Base-by-base conservation (phyloP, 1,284 basidiomycete species). In the Vanrija pseudolonga region DNA sequence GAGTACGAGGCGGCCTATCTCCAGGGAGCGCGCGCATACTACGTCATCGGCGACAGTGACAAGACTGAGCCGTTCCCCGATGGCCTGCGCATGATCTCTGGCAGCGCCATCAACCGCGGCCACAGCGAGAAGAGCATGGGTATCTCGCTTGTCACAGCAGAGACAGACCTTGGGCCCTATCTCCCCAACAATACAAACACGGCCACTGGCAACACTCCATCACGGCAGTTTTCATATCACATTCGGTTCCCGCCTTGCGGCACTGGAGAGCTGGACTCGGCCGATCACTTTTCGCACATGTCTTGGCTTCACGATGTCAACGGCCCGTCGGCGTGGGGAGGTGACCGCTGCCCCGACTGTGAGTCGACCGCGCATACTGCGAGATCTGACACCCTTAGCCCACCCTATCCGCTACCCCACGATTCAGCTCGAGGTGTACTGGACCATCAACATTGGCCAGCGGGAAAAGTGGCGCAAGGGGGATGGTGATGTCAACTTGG, bases 31-130 rank as follows among this genome's bases (percentile, higher is more conserved):
- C 49, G 55, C 19, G 20, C 48, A 17, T 78, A 78, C 64, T 78
- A 78, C 64, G 18, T 22, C 20, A 12, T 32, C 12, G 14, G 14
- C 12, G 12, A 12, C 12, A 32, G 4, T 12, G 12, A 12, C 32
- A 32, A 32, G 9, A 32, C 6, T 45, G 64, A 14, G 53, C 67
- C 51, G 14, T 79, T 76, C 68, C 78, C 77, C 4, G 60, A 70
- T 11, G 78, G 78, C n/a, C 60, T 80, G 12, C 68, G 77, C 42
- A 77, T 80, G 74, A 50, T 80, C 38, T 65, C 67, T 0, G 80
- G 80, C 12, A 70, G 72, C 42, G 72, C 76, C 15, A 53, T 46
- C 9, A n/a, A 19, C 15, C 54, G 54, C n/a, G 40, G 57, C 65
- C 45, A 56, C 49, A 11, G 19, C 45, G 19, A 40, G 39, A 40